phyloP scores from a whole-genome alignment of 2,329 filamentous ascomycete species.

The Didymella segeticola region DNA sequence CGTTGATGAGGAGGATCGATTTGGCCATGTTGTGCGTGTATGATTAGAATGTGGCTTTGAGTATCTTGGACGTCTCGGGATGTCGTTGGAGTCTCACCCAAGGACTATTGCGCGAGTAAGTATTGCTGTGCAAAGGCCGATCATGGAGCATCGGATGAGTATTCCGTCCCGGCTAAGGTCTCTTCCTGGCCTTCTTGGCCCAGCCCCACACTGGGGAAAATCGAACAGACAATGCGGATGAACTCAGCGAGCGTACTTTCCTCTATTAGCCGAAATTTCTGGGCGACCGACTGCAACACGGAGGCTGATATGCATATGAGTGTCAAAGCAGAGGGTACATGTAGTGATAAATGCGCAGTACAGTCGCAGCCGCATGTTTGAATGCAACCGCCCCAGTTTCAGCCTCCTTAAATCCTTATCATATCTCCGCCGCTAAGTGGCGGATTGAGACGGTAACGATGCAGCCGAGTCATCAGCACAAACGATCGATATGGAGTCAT shows the following conservation, averaged over 20 bases:
- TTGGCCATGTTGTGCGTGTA: slow-evolving; percentile 42
- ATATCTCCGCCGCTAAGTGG: slow-evolving; percentile 17
- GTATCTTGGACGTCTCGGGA: background rate
- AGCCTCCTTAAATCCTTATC: slow-evolving; percentile 12
- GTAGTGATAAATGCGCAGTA: background rate
- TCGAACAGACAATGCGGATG: slow-evolving; percentile 1
- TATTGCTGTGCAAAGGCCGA: slow-evolving; percentile 1
- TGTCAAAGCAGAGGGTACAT: background rate
- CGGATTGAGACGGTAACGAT: slow-evolving; percentile 16
- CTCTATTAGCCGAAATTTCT: slow-evolving; percentile 1
- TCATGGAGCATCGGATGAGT: slow-evolving; percentile 2
- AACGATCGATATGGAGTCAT: slow-evolving; percentile 8
- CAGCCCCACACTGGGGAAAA: slow-evolving; percentile 7
- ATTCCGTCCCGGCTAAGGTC: slow-evolving; percentile 5
- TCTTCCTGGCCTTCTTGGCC: slow-evolving; percentile 5
- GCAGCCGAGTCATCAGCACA: slow-evolving; percentile 14
- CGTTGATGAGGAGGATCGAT: slow-evolving; percentile 75
- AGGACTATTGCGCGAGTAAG: slow-evolving; percentile 1
- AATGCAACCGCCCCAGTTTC: background rate
- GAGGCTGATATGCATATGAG: background rate
- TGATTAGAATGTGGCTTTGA: background rate
- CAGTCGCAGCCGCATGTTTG: background rate
- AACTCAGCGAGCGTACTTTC: background rate
- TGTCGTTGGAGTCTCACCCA: background rate
- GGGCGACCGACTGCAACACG: background rate